Percentiles rank a stretch among this genome's conserved stretches.
Conservation (phyloP, 345 rosid genomes). For the Eucalyptus coolabah region DNA sequence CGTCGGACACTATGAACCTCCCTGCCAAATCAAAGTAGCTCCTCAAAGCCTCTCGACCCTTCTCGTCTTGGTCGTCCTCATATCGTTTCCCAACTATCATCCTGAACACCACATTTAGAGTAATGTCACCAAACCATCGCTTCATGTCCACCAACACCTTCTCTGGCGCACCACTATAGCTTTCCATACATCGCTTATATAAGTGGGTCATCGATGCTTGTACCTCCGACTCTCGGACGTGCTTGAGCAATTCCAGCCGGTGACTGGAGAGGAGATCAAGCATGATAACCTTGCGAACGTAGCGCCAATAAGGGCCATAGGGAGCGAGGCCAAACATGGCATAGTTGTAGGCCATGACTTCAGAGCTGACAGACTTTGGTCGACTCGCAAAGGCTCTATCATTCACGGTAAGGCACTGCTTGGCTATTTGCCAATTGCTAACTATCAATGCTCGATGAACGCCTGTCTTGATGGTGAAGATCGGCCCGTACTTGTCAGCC, state of each 20-base stretch:
- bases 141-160: constrained; percentile 5
- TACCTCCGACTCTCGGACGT: background rate
- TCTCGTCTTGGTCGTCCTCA: background rate
- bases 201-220: background rate
- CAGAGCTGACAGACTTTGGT: background rate
- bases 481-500: constrained; percentile 17
- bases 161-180: background rate
- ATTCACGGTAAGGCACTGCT: constrained; percentile 16
- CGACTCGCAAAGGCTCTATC: constrained; percentile 11
- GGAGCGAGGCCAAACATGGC: constrained; percentile 3
- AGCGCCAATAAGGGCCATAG: constrained; percentile 21
- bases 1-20: constrained; percentile 7
- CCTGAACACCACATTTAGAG: constrained; percentile 3
- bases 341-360: background rate
- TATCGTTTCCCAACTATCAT: constrained; percentile 2
- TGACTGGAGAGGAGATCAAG: constrained; percentile 20
- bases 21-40: background rate
- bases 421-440: constrained; percentile 8
- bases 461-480: constrained; percentile 21
- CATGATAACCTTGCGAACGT: constrained; percentile 1
- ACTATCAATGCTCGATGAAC: constrained; percentile 2
- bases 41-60: background rate
- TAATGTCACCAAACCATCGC: constrained; percentile 12
- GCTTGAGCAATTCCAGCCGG: constrained; percentile 6
- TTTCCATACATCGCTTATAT: background rate